A percentile compares a stretch with the other conserved stretches of the same genome.
Evolutionary conservation across 1,284 basidiomycete genomes (phyloP).

Genomic region (Sporisorium scitamineum): DNA sequence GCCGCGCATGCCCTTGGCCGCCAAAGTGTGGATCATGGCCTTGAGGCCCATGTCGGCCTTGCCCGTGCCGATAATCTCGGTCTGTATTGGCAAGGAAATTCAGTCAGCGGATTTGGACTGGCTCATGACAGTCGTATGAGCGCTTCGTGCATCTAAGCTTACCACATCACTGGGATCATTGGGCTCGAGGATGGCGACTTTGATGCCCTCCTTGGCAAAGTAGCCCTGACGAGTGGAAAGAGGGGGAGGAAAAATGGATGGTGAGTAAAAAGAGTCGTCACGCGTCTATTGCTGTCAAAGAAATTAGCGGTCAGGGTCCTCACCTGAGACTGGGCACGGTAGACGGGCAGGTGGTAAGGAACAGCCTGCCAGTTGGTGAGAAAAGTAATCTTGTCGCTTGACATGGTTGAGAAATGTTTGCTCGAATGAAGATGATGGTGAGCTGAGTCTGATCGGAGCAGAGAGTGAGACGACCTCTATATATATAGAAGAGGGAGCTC

Average conservation of each 20-base stretch:
- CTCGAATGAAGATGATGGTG: background rate
- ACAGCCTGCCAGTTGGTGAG: conserved; percentile 67
- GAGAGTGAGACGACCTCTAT: background rate
- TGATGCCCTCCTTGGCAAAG: conserved; percentile 68
- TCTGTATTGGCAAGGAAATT: conserved; percentile 11
- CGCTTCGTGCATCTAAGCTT: background rate
- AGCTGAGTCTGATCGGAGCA: background rate
- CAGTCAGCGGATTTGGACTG: background rate
- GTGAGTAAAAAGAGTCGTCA: conserved; percentile 19
- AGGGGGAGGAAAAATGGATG: conserved; percentile 1
- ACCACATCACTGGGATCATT: conserved; percentile 66
- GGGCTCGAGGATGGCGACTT: conserved; percentile 70
- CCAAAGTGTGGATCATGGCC: conserved; percentile 70
- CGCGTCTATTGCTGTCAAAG: conserved; percentile 7
- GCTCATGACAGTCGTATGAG: background rate
- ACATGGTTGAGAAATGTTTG: conserved; percentile 25
- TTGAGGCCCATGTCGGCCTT: conserved; percentile 70
- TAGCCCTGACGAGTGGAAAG: conserved; percentile 30
- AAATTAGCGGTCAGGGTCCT: background rate
- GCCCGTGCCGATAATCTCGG: conserved; percentile 68
- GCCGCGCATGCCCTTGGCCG: conserved; percentile 68
- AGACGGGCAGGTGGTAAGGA: conserved; percentile 70
- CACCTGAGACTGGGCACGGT: conserved; percentile 69
- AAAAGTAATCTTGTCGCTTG: conserved; percentile 59
- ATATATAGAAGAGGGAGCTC: background rate